Evolutionary conservation across 164 flowering plant species (phyloP), one percentile per base, ranked within the genome.

Genomic region (Berberis thunbergii): DNA sequence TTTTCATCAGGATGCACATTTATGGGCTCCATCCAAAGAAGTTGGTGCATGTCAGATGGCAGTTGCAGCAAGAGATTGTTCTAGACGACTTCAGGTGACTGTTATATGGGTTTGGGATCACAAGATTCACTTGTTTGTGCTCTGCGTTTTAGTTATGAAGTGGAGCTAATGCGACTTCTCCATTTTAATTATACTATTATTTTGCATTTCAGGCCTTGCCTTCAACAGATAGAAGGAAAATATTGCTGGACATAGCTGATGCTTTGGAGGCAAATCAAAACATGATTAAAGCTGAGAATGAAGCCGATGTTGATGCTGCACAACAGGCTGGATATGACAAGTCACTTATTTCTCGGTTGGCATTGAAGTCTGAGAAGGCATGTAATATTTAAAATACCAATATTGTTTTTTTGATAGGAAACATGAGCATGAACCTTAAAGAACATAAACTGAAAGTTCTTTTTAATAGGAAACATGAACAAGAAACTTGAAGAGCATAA

Each of bases 11-110:
- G 88, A 91, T 78, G 89, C 97, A 59, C 85, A 78, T 75, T 53
- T 75, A 49, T 89, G 85, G 92, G 68, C 54, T 41, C 67, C 84
- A 65, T 13, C 52, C 52, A 81, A 82, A 69, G 91, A 81, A 39
- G 62, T 73, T 64, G 76, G 77, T 74, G 84, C 86, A 6, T 84
- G 89, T 59, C 88, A 86, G 49, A 95, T 95, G 97, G 97, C 99
- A 65, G 84, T 91, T 75, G 89, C 94, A 45, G 99, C 99, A 46
- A 84, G 99, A 74, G 97, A 89, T 58, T 72, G 97, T 75, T 91
- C 97, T 43, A 81, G 97, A 71, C 68, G 86, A 61, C 91, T 94
- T 71, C 95, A 94, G 93, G 98, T 94, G 65, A 63, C 26, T 26
- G 55, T 62, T 57, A 13, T 4, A 50, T 2, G 45, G 48, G 6